phyloP scores from a whole-genome alignment of 73 alveolate genomes.

The Strombidium stylifer region DNA sequence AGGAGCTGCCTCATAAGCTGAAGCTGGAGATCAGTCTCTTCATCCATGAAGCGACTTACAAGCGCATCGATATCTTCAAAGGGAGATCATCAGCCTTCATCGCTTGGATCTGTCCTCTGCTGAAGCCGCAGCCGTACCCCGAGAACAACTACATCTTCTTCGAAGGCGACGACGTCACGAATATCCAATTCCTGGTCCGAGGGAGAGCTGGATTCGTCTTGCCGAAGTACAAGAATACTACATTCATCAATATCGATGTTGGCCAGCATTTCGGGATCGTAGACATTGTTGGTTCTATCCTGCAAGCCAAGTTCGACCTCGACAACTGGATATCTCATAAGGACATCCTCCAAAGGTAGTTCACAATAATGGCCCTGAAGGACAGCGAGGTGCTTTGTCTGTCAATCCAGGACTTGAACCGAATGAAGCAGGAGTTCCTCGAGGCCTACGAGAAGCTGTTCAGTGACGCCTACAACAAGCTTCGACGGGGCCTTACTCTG shows the following conservation, averaged over 20 bases:
- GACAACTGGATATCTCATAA: not conserved
- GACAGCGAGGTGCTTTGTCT: conserved; percentile 21
- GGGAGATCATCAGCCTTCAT: conserved; percentile 59
- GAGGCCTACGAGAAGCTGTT: conserved; percentile 25
- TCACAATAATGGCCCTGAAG: conserved; percentile 23
- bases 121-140: conserved; percentile 60
- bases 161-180: conserved; percentile 69
- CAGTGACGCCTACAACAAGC: conserved; percentile 2
- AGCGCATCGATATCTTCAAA: conserved; percentile 49
- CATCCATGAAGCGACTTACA: conserved; percentile 57
- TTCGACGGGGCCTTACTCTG: not conserved
- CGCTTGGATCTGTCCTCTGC: conserved; percentile 66
- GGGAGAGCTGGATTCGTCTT: conserved; percentile 64
- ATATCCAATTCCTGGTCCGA: conserved; percentile 57
- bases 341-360: not conserved
- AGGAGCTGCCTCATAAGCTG: conserved; percentile 90
- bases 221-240: conserved; percentile 29
- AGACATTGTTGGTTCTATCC: conserved; percentile 9
- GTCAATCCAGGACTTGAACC: conserved; percentile 14
- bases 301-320: not conserved
- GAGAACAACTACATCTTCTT: conserved; percentile 49
- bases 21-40: conserved; percentile 75
- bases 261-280: conserved; percentile 40
- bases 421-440: conserved; percentile 4
- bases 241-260: conserved; percentile 23